Evolutionary conservation across 805 yeast species (phyloP).

Genomic region (Candida taoyuanica): DNA sequence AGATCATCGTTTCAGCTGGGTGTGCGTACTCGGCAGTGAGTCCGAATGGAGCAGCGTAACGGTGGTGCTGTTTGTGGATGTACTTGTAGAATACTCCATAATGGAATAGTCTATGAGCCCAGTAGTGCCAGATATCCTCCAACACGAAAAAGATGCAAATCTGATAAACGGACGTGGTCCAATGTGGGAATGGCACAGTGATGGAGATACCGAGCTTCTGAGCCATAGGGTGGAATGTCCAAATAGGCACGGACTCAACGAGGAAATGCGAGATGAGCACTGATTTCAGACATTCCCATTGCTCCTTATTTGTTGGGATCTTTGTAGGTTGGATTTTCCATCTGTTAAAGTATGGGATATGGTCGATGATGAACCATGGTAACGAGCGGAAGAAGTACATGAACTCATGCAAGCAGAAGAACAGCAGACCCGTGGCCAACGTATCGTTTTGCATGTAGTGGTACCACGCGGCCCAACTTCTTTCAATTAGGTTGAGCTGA

Average conservation of each 20-base stretch:
- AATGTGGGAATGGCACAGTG: constrained; percentile 80
- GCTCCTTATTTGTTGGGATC: constrained; percentile 75
- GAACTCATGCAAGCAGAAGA: constrained; percentile 78
- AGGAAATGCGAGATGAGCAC: constrained; percentile 84
- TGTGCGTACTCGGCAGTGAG: constrained; percentile 97
- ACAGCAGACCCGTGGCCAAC: constrained; percentile 85
- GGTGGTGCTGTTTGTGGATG: constrained; percentile 96
- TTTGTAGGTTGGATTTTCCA: constrained; percentile 89
- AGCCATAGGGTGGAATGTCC: constrained; percentile 95
- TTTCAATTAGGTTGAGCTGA: constrained; percentile 42
- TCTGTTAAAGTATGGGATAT: constrained; percentile 76
- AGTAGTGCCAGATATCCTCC: constrained; percentile 97
- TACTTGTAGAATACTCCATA: constrained; percentile 84
- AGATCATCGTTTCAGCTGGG: constrained; percentile 84
- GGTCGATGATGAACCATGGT: constrained; percentile 89
- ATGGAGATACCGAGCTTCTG: constrained; percentile 71
- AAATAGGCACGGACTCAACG: constrained; percentile 93
- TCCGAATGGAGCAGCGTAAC: constrained; percentile 97
- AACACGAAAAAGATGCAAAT: constrained; percentile 72
- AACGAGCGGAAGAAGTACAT: constrained; percentile 88
- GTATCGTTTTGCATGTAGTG: constrained; percentile 80
- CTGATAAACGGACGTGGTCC: constrained; percentile 56
- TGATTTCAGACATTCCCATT: constrained; percentile 85
- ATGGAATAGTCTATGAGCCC: constrained; percentile 90
- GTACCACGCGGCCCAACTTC: constrained; percentile 87